Percentiles rank a stretch among this genome's conserved stretches.
These are phyloP conservation scores for Ilyonectria destructans DNA, from an alignment of 2,329 filamentous ascomycete genomes.

Conservation along the genomic window DNA sequence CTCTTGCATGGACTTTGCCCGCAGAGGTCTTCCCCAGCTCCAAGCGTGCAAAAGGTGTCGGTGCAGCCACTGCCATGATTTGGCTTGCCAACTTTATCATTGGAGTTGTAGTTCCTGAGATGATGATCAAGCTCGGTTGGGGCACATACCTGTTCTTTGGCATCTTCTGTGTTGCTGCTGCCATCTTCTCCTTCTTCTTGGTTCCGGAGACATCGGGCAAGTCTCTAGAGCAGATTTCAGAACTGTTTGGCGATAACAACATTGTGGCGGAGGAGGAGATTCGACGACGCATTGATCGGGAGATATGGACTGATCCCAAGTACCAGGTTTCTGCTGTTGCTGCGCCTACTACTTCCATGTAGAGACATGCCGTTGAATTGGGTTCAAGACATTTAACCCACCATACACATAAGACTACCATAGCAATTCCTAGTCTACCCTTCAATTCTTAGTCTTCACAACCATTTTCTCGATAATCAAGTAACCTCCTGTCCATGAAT, in stretches of 20 bases:
- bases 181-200: constrained; percentile 54
- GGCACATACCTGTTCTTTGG: constrained; percentile 70
- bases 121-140: constrained; percentile 66
- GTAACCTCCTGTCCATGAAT: no score
- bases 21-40: constrained; percentile 57
- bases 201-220: constrained; percentile 42
- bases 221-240: constrained; percentile 41
- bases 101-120: constrained; percentile 69
- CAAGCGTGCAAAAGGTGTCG: constrained; percentile 56
- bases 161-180: constrained; percentile 64
- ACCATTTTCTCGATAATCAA: no score
- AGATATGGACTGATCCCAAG: no score
- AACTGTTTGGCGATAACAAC: constrained; percentile 25
- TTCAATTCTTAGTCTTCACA: no score
- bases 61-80: constrained; percentile 51
- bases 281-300: no score
- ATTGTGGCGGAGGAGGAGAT: no score
- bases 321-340: no score
- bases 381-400: no score
- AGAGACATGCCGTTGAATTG: no score
- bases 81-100: constrained; percentile 58
- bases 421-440: no score
- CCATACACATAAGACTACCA: no score
- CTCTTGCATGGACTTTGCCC: constrained; percentile 56
- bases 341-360: no score